Base-by-base conservation (phyloP, 2,329 filamentous ascomycete genomes). In the Aspergillus costaricaensis region DNA sequence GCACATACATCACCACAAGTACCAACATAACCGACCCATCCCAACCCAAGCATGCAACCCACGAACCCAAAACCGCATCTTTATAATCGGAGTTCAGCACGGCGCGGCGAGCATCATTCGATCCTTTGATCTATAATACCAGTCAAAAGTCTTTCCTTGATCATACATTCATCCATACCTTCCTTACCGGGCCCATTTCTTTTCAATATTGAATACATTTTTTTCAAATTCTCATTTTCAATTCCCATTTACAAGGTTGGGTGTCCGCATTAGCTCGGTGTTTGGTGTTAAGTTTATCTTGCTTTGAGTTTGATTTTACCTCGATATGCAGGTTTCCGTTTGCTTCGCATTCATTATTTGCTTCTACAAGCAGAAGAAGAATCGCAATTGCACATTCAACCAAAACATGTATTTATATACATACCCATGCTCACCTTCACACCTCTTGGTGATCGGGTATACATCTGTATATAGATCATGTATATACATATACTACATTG, bases 241-340 rank as follows among this genome's bases (percentile, higher is more conserved):
- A 36, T 14, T 44, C 21, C 41, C 21, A 44, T 44, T 21, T 44
- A 44, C 41, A 44, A 44, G 41, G 41, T 44, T 27, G 25, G 47
- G 47, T 50, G 25, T 57, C 32, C 48, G 48, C 44, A 49, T 50
- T 57, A 57, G 55, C 55, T 57, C 55, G 55, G 55, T 43, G 55
- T 57, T 57, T 23, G 55, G 55, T 57, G 55, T 51, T 50, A 17
- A 25, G 23, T 19, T 32, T 19, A 32, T 17, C n/a, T 50, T 32
- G 23, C 15, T 57, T 39, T 32, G 17, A 44, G 23, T 55, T 55
- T 30, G 36, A 48, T 43, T 25, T 25, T 39, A 15, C 44, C 17
- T 50, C 12, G 9, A 23, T 51, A 36, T 36, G 32, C 32, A 36
- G 32, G 32, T 36, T 36, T 36, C 32, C 32, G 12, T 36, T 36